phyloP scores from a whole-genome alignment of 1,284 basidiomycete species.

The Polyporus tsugae region DNA sequence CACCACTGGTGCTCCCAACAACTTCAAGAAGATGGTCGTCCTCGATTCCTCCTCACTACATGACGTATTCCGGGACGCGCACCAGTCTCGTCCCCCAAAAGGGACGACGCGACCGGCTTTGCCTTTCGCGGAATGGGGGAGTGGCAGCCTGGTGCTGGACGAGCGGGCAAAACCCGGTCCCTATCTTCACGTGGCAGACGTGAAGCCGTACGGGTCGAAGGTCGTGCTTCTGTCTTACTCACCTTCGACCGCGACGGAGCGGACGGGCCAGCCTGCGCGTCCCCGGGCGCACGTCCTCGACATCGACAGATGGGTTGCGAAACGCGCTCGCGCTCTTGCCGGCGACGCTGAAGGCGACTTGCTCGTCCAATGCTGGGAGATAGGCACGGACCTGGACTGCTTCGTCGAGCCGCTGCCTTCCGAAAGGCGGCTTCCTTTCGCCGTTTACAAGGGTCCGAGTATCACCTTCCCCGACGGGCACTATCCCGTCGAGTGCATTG shows the following conservation, averaged over 20 bases:
- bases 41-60: background rate
- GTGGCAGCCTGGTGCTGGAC: background rate
- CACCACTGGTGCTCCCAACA: background rate
- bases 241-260: background rate
- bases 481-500: constrained; percentile 2
- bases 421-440: background rate
- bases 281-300: background rate
- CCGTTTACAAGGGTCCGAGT: background rate
- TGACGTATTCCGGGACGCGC: background rate
- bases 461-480: background rate
- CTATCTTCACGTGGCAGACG: background rate
- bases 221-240: background rate
- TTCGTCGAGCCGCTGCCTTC: background rate
- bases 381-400: background rate
- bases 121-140: background rate
- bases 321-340: background rate
- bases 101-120: background rate
- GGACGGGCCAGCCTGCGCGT: background rate
- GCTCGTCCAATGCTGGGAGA: background rate
- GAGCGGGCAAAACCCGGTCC: background rate
- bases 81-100: background rate
- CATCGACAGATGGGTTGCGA: background rate
- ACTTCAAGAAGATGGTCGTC: background rate
- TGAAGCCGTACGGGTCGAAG: background rate
- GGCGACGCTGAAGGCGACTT: background rate